Conservation (phyloP, 2,329 filamentous ascomycete species). For the Botrytis tulipae region DNA sequence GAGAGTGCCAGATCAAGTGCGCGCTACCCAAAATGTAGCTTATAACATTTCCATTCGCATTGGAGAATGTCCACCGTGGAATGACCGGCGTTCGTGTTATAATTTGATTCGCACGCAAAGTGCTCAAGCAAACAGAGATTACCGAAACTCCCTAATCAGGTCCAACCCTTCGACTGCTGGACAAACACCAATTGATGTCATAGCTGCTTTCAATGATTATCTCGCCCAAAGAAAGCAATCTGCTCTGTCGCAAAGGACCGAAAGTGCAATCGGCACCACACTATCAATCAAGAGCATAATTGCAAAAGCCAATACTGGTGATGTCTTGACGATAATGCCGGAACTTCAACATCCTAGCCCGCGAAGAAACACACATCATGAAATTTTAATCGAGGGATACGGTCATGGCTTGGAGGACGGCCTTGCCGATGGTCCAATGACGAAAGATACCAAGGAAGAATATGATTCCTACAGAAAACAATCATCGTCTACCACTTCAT, state of each 20-base stretch:
- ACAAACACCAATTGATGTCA: constrained; percentile 39
- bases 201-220: constrained; percentile 55
- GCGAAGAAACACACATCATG: constrained; percentile 43
- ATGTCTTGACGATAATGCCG: constrained; percentile 31
- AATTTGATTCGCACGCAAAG: constrained; percentile 28
- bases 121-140: constrained; percentile 27
- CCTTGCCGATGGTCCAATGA: neutral
- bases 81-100: constrained; percentile 27
- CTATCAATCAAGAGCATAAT: constrained; percentile 32
- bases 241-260: constrained; percentile 10
- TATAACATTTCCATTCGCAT: constrained; percentile 49
- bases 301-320: constrained; percentile 38
- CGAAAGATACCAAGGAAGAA: neutral
- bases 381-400: constrained; percentile 54
- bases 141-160: neutral
- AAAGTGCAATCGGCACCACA: constrained; percentile 24
- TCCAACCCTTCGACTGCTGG: constrained; percentile 5
- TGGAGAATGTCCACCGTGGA: constrained; percentile 34
- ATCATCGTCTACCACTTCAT: constrained; percentile 2
- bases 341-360: constrained; percentile 33
- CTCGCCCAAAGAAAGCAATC: constrained; percentile 41
- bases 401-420: constrained; percentile 45
- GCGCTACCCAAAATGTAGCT: constrained; percentile 51
- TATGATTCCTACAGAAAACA: neutral
- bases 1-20: constrained; percentile 59